These are phyloP conservation scores for Fusarium nanum DNA, from an alignment of 2,329 filamentous ascomycete genomes.

Conservation along the genomic window DNA sequence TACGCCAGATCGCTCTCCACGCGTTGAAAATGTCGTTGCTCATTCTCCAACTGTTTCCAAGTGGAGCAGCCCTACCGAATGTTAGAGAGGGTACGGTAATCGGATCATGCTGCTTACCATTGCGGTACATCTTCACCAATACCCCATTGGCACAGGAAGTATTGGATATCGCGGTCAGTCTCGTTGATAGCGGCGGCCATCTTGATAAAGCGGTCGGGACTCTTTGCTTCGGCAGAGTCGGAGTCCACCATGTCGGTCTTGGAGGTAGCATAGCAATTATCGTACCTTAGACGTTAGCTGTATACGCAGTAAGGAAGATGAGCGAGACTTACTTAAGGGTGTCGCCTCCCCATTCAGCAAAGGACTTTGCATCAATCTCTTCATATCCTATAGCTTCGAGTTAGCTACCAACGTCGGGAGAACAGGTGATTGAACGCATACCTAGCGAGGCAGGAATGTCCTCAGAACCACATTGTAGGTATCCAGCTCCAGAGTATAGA, in stretches of 20 bases:
- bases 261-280: conserved; percentile 61
- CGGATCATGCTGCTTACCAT: conserved; percentile 48
- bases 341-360: conserved; percentile 59
- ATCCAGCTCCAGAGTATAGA: conserved; percentile 64
- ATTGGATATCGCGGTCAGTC: conserved; percentile 57
- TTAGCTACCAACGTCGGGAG: too few relatives aligned
- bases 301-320: accelerated
- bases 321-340: conserved; percentile 66
- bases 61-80: conserved; percentile 51
- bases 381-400: conserved; percentile 45
- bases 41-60: conserved; percentile 63
- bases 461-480: conserved; percentile 57
- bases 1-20: conserved; percentile 64
- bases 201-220: conserved; percentile 56
- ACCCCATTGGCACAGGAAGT: conserved; percentile 66
- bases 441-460: conserved; percentile 59
- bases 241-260: conserved; percentile 57
- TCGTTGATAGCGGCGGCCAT: conserved; percentile 58
- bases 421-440: conserved; percentile 33
- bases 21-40: conserved; percentile 65
- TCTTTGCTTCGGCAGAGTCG: conserved; percentile 53
- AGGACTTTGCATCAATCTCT: conserved; percentile 55
- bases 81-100: neutral
- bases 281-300: conserved; percentile 51
- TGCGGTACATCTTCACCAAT: conserved; percentile 59